Conservation (phyloP, 768 basidiomycete genomes). For the Lentinus tigrinus region DNA sequence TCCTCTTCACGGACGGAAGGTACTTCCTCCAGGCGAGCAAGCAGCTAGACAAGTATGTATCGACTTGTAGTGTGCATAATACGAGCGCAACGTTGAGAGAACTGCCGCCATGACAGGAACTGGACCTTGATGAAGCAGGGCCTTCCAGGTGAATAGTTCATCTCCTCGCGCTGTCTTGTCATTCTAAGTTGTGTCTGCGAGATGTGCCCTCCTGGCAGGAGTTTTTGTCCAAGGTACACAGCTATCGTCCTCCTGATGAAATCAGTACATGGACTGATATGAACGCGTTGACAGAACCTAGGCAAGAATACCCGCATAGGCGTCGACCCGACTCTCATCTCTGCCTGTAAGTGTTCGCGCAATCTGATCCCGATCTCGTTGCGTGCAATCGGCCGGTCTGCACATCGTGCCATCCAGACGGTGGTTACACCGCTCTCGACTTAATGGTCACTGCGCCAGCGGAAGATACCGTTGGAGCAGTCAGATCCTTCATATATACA, state of each 20-base stretch:
- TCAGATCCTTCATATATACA: no score
- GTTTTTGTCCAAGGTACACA: constrained; percentile 66
- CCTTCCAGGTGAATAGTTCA: constrained; percentile 54
- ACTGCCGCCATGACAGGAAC: constrained; percentile 49
- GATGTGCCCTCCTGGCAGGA: constrained; percentile 93
- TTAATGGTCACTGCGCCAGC: no score
- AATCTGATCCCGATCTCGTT: no score
- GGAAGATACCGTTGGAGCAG: no score
- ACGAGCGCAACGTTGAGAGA: background rate
- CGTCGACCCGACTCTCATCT: constrained; percentile 77
- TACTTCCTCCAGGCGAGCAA: constrained; percentile 93
- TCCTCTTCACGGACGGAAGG: constrained; percentile 91
- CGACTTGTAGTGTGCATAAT: background rate
- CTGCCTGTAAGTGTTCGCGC: constrained; percentile 46
- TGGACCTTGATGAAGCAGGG: constrained; percentile 97
- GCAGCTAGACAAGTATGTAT: constrained; percentile 76
- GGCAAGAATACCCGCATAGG: constrained; percentile 66
- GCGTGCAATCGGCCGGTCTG: no score
- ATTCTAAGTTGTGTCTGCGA: constrained; percentile 27
- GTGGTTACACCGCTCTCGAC: no score
- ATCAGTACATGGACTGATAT: background rate
- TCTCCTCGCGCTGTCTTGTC: constrained; percentile 3
- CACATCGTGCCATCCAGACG: no score
- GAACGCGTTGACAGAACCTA: constrained; percentile 48
- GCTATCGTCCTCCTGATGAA: no score